Percentiles rank a stretch among this genome's conserved stretches.
Conservation (phyloP, 2,329 filamentous ascomycete genomes). For the Orbilia quercus region DNA sequence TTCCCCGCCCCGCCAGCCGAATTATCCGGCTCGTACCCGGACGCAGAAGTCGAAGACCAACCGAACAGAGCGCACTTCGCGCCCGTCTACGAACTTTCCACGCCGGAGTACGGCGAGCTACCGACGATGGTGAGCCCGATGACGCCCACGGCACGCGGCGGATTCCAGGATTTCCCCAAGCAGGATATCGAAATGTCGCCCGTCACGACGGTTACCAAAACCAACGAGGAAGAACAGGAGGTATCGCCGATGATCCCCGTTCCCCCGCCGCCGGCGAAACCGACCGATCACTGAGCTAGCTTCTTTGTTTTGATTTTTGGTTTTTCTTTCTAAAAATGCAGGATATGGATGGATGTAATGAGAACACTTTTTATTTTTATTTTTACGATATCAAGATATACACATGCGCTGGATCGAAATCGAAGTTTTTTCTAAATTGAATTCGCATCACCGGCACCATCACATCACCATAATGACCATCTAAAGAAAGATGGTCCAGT, state of each 20-base stretch:
- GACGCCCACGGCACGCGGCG: conserved; percentile 5
- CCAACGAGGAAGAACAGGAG: not conserved
- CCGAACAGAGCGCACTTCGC: not conserved
- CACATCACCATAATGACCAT: too few relatives aligned
- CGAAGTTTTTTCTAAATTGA: too few relatives aligned
- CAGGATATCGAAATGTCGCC: not conserved
- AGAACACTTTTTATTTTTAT: too few relatives aligned
- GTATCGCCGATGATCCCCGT: conserved; percentile 3
- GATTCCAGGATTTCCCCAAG: conserved; percentile 8
- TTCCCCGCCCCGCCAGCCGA: conserved; percentile 37
- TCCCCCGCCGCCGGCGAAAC: not conserved
- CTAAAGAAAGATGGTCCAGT: too few relatives aligned
- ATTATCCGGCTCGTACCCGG: conserved; percentile 26
- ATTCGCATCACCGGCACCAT: too few relatives aligned
- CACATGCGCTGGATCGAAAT: too few relatives aligned
- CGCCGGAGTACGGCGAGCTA: conserved; percentile 24
- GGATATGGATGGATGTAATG: conserved; percentile 16
- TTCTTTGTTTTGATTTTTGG: not conserved
- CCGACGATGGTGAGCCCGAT: conserved; percentile 6
- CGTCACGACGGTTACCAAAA: not conserved
- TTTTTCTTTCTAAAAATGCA: not conserved
- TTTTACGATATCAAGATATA: too few relatives aligned
- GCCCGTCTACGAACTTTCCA: conserved; percentile 35
- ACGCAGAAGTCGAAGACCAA: not conserved
- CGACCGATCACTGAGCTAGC: not conserved